Evolutionary conservation across 2,329 filamentous ascomycete genomes (phyloP), one percentile per base, ranked within the genome.

Genomic region (Talaromyces rugulosus): DNA sequence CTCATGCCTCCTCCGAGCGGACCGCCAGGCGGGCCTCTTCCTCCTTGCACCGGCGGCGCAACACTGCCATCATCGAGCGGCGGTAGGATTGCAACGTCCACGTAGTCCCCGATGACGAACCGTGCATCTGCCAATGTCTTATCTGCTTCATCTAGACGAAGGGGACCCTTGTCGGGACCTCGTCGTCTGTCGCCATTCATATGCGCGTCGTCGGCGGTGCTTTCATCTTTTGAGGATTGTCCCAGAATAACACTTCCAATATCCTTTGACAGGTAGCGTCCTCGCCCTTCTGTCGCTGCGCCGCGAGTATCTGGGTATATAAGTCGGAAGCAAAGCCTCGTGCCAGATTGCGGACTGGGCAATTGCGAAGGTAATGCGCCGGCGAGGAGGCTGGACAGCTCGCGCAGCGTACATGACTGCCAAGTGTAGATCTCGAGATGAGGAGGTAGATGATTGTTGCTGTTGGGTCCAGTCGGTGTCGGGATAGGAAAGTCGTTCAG

Each of bases 31-130:
- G 79, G 78, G 58, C 76, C 75, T 36, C 79, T 76, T 11, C 67
- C 59, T 31, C 82, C 80, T 27, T 79, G 79, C 12, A 83, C 80
- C n/a, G 79, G 69, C 42, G 89, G 86, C 51, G 88, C 87, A 44
- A 96, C 87, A 34, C 85, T 85, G 0, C 92, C 92, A 72, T 94
- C 89, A 34, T 85, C 79, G 30, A 90, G 78, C 0, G 91, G 91
- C 50, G 91, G 88, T 61, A 94, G 80, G 63, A 96, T 87, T 5
- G 91, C 90, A 73, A 91, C 94, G 62, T 89, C 89, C 47, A 98
- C 83, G 71, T 90, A 96, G 75, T 98, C 94, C 0, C 94, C 94
- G 65, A 95, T 89, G 11, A 96, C 89, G 70, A 96, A 96, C 27
- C 89, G 85, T 36, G 85, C 87, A 59, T 96, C 91, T 42, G 82